A percentile compares a stretch with the other conserved stretches of the same genome.
Evolutionary conservation across 805 yeast genomes (phyloP).

Genomic region (Starmerella sp.): DNA sequence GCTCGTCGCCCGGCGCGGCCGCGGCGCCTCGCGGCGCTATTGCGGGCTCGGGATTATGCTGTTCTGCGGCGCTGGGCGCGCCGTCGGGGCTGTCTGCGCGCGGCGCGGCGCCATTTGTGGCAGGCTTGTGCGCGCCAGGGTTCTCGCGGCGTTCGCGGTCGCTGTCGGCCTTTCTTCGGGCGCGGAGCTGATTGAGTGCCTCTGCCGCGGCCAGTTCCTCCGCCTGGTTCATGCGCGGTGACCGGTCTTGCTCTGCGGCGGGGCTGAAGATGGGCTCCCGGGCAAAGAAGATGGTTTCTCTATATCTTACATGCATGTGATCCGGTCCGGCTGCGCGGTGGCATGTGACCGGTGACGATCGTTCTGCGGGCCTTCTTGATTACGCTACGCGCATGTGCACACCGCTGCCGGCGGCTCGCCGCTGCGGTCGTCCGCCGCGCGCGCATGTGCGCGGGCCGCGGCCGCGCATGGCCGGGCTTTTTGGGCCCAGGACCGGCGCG

Average conservation of each 20-base stretch:
- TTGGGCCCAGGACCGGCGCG: not conserved
- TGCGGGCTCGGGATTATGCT: not conserved
- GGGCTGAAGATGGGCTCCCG: not conserved
- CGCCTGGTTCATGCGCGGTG: not conserved
- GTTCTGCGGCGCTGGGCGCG: not conserved
- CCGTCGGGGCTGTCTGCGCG: not conserved
- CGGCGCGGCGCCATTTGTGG: not conserved
- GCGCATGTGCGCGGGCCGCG: no score
- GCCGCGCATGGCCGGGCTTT: no score
- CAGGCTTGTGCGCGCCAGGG: not conserved
- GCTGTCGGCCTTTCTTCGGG: not conserved
- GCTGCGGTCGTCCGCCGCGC: no score
- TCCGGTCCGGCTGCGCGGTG: not conserved
- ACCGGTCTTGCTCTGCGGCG: not conserved
- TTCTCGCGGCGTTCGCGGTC: not conserved
- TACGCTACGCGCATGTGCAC: not conserved
- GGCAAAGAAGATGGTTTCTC: not conserved
- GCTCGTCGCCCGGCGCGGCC: not conserved
- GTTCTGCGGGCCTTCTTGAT: not conserved
- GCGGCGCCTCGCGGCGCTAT: not conserved
- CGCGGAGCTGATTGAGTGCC: slow-evolving; percentile 21
- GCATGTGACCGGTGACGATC: slow-evolving; percentile 2
- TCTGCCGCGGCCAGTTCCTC: slow-evolving; percentile 24
- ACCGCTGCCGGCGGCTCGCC: no score
- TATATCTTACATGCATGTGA: not conserved